Evolutionary conservation across 2,329 filamentous ascomycete species (phyloP), one percentile per base, ranked within the genome.

Genomic region (Drechslera avenae): DNA sequence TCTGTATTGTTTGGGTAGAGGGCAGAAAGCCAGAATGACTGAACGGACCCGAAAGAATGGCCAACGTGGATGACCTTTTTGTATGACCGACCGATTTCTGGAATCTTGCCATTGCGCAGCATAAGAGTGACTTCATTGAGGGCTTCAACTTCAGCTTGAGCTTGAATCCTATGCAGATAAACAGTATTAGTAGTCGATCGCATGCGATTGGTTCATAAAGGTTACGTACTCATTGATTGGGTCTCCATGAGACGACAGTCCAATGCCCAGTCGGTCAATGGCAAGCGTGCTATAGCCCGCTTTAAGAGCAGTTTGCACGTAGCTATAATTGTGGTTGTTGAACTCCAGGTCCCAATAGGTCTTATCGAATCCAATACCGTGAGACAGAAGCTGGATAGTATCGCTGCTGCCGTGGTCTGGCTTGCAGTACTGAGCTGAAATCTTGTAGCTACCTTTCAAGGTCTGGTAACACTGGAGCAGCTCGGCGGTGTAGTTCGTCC

Each of bases 211-310:
- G 2, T 1, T 8, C 17, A 3, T 2, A 10, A n/a, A 30, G 7
- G 3, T 18, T 33, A 32, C 50, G 41, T 52, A 52, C 65, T 84
- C 81, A 59, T 81, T 79, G 61, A 87, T 64, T 0, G 85, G 79
- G 36, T 87, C 80, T 40, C 81, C 83, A 61, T 81, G 83, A 4
- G 80, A 79, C 1, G 83, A 86, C 50, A 76, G 73, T 33, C 81
- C 84, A 34, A 86, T 78, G 26, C 85, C 86, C 5, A 86, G 78
- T 14, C 85, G 83, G 69, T 88, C 85, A 70, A 80, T 86, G 8
- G 78, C 73, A 37, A 88, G 78, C 2, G 84, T 86, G 26, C 79
- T 82, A 73, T 83, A 87, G 33, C 81, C 81, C 32, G 79, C 75
- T 7, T 76, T 57, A 2, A 86, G 76, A 2, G 85, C 85, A 10